Conservation (phyloP, 2,329 filamentous ascomycete genomes). For the Fusarium sp. region DNA sequence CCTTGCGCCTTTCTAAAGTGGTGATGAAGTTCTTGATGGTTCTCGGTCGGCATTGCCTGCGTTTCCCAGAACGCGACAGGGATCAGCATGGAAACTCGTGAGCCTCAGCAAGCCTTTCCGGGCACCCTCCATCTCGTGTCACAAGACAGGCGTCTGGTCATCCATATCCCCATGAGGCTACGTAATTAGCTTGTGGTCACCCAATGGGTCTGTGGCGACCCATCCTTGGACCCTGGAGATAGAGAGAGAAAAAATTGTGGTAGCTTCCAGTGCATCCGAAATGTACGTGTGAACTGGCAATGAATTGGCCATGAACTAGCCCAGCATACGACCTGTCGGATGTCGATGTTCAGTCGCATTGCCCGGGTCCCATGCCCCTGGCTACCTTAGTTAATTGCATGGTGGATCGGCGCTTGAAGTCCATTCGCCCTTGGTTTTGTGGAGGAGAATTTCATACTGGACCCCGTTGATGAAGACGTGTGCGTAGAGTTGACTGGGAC, state of each 20-base stretch:
- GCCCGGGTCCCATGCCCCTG: slow-evolving; percentile 10
- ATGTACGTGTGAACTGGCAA: slow-evolving; percentile 24
- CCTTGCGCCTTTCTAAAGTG: slow-evolving; percentile 24
- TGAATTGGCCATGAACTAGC: slow-evolving; percentile 21
- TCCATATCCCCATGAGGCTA: slow-evolving; percentile 1
- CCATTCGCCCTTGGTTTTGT: neutral
- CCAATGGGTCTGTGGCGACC: neutral
- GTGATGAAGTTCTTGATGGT: neutral
- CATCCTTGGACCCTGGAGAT: neutral
- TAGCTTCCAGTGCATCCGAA: slow-evolving; percentile 8
- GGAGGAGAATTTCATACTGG: neutral
- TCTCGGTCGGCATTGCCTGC: neutral
- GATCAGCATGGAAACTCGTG: neutral
- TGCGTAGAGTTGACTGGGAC: neutral
- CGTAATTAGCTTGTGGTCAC: slow-evolving; percentile 4
- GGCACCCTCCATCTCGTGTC: slow-evolving; percentile 10
- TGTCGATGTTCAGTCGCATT: slow-evolving; percentile 21
- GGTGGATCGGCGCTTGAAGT: slow-evolving; percentile 8
- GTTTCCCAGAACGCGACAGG: neutral
- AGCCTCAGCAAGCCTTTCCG: slow-evolving; percentile 2
- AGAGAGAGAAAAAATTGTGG: neutral
- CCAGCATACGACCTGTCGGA: slow-evolving; percentile 7
- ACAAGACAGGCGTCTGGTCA: slow-evolving; percentile 1
- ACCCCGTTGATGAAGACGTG: slow-evolving; percentile 1
- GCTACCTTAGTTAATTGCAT: slow-evolving; percentile 5